Base-by-base conservation (phyloP, 2,329 filamentous ascomycete genomes). In the Ophiocordyceps sinensis region DNA sequence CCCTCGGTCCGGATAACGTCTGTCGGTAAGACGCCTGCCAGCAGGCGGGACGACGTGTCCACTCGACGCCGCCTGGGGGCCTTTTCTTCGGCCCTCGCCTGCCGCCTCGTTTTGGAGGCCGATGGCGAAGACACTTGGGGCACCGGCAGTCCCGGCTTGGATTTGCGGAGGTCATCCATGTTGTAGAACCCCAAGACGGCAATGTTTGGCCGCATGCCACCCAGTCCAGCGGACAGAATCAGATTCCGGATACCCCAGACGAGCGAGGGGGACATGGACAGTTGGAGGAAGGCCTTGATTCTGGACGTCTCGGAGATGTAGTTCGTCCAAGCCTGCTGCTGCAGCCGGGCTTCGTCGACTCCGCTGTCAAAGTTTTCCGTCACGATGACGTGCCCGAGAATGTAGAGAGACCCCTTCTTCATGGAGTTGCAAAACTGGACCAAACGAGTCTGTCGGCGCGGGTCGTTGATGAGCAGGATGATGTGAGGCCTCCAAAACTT, bases 401-500 rank as follows among this genome's bases (percentile, higher is more conserved):
- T 83, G 56, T 91, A 94, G 1, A 94, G 60, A 0, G 78, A 79
- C 0, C 86, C 87, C 53, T 94, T 94, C 57, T 94, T 94, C 56
- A 94, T 65, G 0, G 85, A 87, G 57, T 94, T 94, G 61, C 86
- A 94, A 50, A 94, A 94, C 44, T 88, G 84, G 3, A 94, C 89
- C 34, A 94, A 71, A 35, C 84, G 80, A 41, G 83, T 86, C 55
- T 91, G 84, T 6, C 73, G 73, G n/a, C 86, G 73, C 4, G 85
- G 82, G 51, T 91, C 77, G 54, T 89, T 91, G 47, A 91, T 77
- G 41, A 94, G 74, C 0, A 94, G 68, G 38, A 94, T 73, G 36
- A 94, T 88, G 48, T 93, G 86, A 1, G 86, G 86, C 40, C 86
- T 73, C 86, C 87, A 94, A 56, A 93, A 94, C 53, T 94, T 94